Percentiles rank a stretch among this genome's conserved stretches.
Conservation (phyloP, 306 rosid genomes). For the Castanea mollissima region DNA sequence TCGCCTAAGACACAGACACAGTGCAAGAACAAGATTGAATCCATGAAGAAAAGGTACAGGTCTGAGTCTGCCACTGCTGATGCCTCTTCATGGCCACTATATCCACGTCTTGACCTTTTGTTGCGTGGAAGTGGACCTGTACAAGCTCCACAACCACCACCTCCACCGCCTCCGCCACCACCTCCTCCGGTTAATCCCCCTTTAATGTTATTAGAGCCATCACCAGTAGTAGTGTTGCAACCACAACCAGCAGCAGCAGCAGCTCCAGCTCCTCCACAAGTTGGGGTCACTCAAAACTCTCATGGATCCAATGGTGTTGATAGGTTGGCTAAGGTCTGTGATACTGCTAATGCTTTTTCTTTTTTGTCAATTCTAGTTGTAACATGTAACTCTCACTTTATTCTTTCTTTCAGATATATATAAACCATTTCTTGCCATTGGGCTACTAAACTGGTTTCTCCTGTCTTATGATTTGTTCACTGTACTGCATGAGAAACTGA, state of each 20-base stretch:
- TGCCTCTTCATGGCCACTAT: conserved; percentile 81
- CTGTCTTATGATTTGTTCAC: background rate
- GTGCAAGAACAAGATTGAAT: conserved; percentile 98
- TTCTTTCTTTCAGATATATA: no score
- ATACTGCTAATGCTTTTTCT: background rate
- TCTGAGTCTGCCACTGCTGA: conserved; percentile 71
- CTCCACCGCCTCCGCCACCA: background rate
- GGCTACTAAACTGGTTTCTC: background rate
- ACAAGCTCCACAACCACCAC: background rate
- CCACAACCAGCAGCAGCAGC: conserved; percentile 21
- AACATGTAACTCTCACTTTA: no score
- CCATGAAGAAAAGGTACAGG: conserved; percentile 92
- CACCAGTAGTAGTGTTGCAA: conserved; percentile 28
- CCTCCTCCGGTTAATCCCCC: conserved; percentile 26
- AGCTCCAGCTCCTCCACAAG: conserved; percentile 29
- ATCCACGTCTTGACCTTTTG: conserved; percentile 70
- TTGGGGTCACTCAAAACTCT: conserved; percentile 55
- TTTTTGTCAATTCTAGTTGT: background rate
- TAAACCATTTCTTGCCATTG: no score
- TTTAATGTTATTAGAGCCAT: conserved; percentile 51
- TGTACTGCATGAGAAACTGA: background rate
- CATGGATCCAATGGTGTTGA: conserved; percentile 76
- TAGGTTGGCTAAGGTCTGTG: conserved; percentile 61
- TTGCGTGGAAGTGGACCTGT: conserved; percentile 66
- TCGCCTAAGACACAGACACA: conserved; percentile 86